These are phyloP conservation scores for Furcasterigmium sp. DNA, from an alignment of 2,329 filamentous ascomycete species.

Conservation along the genomic window DNA sequence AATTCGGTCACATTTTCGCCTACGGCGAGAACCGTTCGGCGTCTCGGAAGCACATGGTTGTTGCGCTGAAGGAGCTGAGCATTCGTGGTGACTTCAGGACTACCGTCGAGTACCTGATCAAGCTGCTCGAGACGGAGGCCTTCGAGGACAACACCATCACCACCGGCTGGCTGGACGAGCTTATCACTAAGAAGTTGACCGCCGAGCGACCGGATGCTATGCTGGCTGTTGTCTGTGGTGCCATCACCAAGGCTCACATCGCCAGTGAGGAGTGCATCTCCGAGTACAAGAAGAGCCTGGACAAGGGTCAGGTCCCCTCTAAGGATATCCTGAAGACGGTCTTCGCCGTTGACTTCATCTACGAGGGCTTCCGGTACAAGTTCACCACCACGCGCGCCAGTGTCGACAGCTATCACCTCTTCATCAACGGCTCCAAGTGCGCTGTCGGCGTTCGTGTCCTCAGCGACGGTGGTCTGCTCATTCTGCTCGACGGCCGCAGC, in stretches of 20 bases:
- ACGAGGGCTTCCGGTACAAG: slow-evolving; percentile 94
- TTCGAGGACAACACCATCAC: slow-evolving; percentile 99
- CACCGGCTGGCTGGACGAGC: slow-evolving; percentile 96
- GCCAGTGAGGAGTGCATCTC: slow-evolving; percentile 85
- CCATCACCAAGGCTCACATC: slow-evolving; percentile 89
- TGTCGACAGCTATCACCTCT: slow-evolving; percentile 90
- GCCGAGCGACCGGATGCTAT: slow-evolving; percentile 92
- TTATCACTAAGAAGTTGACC: slow-evolving; percentile 96
- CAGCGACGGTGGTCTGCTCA: slow-evolving; percentile 86
- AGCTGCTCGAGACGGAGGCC: slow-evolving; percentile 94
- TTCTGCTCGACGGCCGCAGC: slow-evolving; percentile 85
- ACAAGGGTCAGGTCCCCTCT: slow-evolving; percentile 95
- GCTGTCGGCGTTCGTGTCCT: slow-evolving; percentile 87
- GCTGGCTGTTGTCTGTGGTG: slow-evolving; percentile 91
- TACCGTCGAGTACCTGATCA: slow-evolving; percentile 97
- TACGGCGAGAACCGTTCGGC: slow-evolving; percentile 97
- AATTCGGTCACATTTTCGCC: slow-evolving; percentile 98
- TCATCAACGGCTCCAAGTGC: slow-evolving; percentile 98
- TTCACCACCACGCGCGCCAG: slow-evolving; percentile 95
- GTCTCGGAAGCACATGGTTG: slow-evolving; percentile 98
- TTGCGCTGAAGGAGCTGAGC: slow-evolving; percentile 96
- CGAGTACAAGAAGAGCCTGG: slow-evolving; percentile 82
- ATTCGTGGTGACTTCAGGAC: slow-evolving; percentile 99
- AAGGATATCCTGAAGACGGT: slow-evolving; percentile 98
- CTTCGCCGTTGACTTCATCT: slow-evolving; percentile 97